These are phyloP conservation scores for Herpetospermum pedunculosum DNA, from an alignment of 306 rosid genomes.

Conservation along the genomic window DNA sequence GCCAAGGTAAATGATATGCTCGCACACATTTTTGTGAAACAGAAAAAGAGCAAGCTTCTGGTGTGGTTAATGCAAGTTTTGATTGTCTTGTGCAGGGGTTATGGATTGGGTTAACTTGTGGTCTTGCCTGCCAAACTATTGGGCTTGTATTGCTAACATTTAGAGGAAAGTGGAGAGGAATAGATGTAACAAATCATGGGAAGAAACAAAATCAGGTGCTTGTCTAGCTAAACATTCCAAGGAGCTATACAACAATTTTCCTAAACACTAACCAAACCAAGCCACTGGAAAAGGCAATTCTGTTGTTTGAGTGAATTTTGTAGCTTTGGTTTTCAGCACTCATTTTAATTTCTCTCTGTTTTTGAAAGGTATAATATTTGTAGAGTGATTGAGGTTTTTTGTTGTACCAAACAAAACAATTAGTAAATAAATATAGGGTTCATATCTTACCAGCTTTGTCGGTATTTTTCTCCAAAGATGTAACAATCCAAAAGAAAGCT, in stretches of 20 bases:
- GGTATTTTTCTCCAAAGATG: no score
- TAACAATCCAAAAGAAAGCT: no score
- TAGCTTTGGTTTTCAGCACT: no score
- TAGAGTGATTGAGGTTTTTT: no score
- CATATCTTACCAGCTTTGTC: no score
- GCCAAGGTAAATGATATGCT: conserved; percentile 34
- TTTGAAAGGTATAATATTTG: no score
- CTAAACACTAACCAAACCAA: background rate
- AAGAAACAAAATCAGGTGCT: background rate
- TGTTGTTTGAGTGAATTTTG: no score
- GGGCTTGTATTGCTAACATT: background rate
- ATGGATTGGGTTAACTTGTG: conserved; percentile 2
- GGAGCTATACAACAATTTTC: background rate
- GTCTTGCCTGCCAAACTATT: background rate
- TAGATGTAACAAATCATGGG: background rate
- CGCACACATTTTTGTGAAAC: background rate
- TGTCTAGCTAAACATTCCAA: background rate
- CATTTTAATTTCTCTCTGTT: no score
- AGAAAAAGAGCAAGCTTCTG: background rate
- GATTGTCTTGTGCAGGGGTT: conserved; percentile 4
- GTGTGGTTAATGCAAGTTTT: background rate
- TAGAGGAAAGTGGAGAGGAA: background rate
- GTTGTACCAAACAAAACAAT: no score
- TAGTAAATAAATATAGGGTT: no score
- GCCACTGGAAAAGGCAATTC: background rate